A percentile compares a stretch with the other conserved stretches of the same genome.
These are phyloP conservation scores for Alternaria infectoria DNA, from an alignment of 2,329 filamentous ascomycete species.

Conservation along the genomic window DNA sequence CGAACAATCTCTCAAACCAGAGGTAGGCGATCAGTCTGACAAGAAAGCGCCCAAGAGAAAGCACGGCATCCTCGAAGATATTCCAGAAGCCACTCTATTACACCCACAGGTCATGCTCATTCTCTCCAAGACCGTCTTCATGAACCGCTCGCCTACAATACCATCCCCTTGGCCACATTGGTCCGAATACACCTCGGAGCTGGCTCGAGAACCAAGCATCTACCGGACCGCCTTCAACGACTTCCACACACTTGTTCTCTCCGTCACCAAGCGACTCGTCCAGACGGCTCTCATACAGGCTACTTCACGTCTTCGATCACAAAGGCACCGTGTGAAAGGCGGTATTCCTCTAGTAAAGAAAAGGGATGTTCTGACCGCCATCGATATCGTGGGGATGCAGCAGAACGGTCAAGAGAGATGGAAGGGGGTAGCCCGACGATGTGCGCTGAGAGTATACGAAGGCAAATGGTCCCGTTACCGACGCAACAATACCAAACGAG, in stretches of 20 bases:
- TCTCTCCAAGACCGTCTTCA: constrained; percentile 44
- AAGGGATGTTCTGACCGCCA: constrained; percentile 62
- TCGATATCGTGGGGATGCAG: constrained; percentile 61
- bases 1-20: not conserved
- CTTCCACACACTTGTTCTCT: constrained; percentile 71
- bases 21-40: not conserved
- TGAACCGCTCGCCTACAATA: constrained; percentile 40
- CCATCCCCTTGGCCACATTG: constrained; percentile 42
- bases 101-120: constrained; percentile 35
- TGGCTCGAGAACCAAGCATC: constrained; percentile 65
- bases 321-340: constrained; percentile 37
- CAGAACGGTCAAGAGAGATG: constrained; percentile 58
- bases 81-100: constrained; percentile 45
- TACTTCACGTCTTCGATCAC: constrained; percentile 69
- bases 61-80: constrained; percentile 26
- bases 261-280: constrained; percentile 72
- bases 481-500: constrained; percentile 39
- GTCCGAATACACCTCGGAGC: constrained; percentile 35
- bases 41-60: not conserved
- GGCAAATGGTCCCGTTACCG: constrained; percentile 14
- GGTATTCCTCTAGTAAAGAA: constrained; percentile 48
- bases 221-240: constrained; percentile 78
- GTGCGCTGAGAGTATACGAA: constrained; percentile 57
- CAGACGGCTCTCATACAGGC: constrained; percentile 73
- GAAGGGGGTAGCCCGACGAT: constrained; percentile 59